phyloP scores from a whole-genome alignment of 2,329 filamentous ascomycete genomes.

The Dactylonectria macrodidyma region DNA sequence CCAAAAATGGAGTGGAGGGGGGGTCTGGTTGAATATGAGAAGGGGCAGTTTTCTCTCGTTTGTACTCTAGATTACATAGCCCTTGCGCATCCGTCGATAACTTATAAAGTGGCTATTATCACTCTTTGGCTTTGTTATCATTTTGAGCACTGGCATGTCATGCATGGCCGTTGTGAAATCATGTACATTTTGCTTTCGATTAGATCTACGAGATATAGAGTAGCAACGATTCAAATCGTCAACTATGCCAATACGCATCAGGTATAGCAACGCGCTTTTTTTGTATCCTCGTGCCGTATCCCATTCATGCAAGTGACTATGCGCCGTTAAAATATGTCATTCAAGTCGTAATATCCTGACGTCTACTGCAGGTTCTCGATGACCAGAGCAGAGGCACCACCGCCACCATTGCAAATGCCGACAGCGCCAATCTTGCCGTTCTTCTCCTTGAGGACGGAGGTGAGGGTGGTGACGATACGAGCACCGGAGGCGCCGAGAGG shows the following conservation, averaged over 20 bases:
- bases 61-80: constrained; percentile 48
- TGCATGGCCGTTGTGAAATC: constrained; percentile 1
- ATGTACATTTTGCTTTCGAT: constrained; percentile 27
- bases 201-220: constrained; percentile 41
- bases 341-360: constrained; percentile 42
- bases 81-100: constrained; percentile 31
- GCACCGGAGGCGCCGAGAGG: constrained; percentile 95
- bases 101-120: constrained; percentile 10
- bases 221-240: constrained; percentile 35
- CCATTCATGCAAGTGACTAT: constrained; percentile 33
- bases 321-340: constrained; percentile 35
- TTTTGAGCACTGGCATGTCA: background rate
- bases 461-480: constrained; percentile 90
- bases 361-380: constrained; percentile 80
- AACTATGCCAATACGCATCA: constrained; percentile 35
- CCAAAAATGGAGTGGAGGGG: constrained; percentile 24
- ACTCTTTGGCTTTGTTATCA: background rate
- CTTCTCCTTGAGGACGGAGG: constrained; percentile 90
- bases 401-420: constrained; percentile 98
- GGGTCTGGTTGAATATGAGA: constrained; percentile 27
- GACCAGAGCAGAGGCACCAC: constrained; percentile 93
- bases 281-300: constrained; percentile 35
- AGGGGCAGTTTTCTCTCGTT: constrained; percentile 29
- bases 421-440: constrained; percentile 94
- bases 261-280: constrained; percentile 36